Conservation (phyloP, 768 basidiomycete genomes). For the Mrakia blollopis region DNA sequence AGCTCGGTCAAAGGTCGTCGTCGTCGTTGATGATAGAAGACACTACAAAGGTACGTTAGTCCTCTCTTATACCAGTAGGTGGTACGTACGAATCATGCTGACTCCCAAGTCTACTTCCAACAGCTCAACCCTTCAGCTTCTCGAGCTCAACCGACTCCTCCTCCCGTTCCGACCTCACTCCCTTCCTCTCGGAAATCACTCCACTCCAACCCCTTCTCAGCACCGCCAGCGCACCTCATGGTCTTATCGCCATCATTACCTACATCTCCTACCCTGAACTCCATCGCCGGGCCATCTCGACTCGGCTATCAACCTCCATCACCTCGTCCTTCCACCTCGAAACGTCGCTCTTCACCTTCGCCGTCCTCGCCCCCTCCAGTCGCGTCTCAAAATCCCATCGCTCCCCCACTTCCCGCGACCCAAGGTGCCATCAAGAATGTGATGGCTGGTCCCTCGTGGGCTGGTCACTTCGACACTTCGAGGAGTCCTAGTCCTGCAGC, state of each 20-base stretch:
- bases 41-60: neutral
- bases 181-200: neutral
- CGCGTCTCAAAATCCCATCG: neutral
- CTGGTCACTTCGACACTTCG: too few relatives aligned
- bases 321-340: neutral
- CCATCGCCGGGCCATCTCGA: neutral
- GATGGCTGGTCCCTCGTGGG: too few relatives aligned
- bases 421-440: too few relatives aligned
- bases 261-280: neutral
- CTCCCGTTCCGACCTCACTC: neutral
- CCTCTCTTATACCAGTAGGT: neutral
- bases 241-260: too few relatives aligned
- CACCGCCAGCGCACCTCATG: neutral
- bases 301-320: neutral
- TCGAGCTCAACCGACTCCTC: neutral
- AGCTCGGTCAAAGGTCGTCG: neutral
- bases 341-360: neutral
- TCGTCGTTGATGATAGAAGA: neutral
- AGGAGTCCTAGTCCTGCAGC: too few relatives aligned
- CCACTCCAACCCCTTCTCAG: neutral
- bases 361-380: neutral
- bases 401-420: too few relatives aligned
- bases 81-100: neutral
- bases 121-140: neutral
- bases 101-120: neutral